These are phyloP conservation scores for Botrytis fabae DNA, from an alignment of 2,329 filamentous ascomycete genomes.

Conservation along the genomic window DNA sequence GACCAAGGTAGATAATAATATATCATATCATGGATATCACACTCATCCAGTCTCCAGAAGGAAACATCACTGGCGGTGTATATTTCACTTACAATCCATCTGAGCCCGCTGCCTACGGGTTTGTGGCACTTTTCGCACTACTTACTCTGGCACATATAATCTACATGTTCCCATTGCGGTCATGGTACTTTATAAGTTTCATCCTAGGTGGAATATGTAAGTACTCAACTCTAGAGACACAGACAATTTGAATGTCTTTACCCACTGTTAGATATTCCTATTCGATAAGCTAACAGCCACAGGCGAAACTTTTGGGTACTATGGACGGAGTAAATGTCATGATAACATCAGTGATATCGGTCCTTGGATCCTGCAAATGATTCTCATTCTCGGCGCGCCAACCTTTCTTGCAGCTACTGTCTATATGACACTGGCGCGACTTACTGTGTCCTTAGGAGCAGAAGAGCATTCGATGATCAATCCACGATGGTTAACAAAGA, in stretches of 20 bases:
- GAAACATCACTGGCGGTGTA: not conserved
- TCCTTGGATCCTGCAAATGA: slow-evolving; percentile 45
- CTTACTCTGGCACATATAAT: slow-evolving; percentile 25
- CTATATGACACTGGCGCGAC: slow-evolving; percentile 49
- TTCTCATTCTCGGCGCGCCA: slow-evolving; percentile 47
- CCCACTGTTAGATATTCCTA: not conserved
- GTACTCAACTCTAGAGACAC: not conserved
- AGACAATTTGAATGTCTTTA: not conserved
- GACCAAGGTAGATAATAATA: not conserved
- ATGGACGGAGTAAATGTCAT: slow-evolving; percentile 19
- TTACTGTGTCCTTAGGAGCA: slow-evolving; percentile 44
- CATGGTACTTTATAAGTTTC: slow-evolving; percentile 29
- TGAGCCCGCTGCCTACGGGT: slow-evolving; percentile 27
- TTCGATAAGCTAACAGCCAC: not conserved
- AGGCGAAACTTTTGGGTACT: slow-evolving; percentile 30
- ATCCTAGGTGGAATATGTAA: slow-evolving; percentile 29
- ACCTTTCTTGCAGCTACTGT: slow-evolving; percentile 48
- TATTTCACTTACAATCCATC: slow-evolving; percentile 26
- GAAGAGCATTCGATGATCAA: slow-evolving; percentile 47
- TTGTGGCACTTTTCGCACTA: slow-evolving; percentile 28
- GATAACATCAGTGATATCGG: not conserved
- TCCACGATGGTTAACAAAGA: slow-evolving; percentile 49
- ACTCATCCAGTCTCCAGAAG: not conserved
- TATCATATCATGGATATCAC: not conserved
- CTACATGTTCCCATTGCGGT: slow-evolving; percentile 27